phyloP scores from a whole-genome alignment of 805 yeast species.

The Barnettozyma sucrosica region DNA sequence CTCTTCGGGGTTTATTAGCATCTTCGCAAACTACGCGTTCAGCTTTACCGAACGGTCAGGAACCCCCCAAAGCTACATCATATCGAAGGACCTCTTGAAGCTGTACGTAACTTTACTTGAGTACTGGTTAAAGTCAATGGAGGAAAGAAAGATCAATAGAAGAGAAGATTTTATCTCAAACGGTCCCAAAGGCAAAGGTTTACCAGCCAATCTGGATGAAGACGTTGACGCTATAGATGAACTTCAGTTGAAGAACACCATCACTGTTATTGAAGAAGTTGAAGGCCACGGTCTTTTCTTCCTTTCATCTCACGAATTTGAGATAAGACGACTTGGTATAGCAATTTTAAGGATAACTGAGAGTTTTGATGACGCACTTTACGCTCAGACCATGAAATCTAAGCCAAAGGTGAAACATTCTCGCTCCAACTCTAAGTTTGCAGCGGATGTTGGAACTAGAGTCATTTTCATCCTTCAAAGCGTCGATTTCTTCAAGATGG shows the following conservation, averaged over 20 bases:
- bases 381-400: constrained; percentile 36
- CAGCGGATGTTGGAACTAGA: constrained; percentile 73
- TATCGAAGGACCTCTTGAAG: constrained; percentile 56
- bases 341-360: constrained; percentile 71
- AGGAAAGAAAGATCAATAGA: constrained; percentile 26
- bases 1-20: constrained; percentile 63
- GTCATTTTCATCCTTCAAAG: constrained; percentile 71
- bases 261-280: constrained; percentile 86
- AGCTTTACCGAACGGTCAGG: constrained; percentile 68
- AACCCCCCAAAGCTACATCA: constrained; percentile 51
- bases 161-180: constrained; percentile 13
- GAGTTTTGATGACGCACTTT: constrained; percentile 81
- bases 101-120: constrained; percentile 74
- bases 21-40: constrained; percentile 76
- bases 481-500: constrained; percentile 58
- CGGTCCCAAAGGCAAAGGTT: background rate
- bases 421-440: constrained; percentile 59
- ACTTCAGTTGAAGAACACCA: constrained; percentile 68
- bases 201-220: constrained; percentile 10
- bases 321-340: constrained; percentile 68
- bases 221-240: constrained; percentile 44
- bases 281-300: constrained; percentile 95
- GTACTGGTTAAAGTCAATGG: constrained; percentile 74
- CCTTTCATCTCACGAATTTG: constrained; percentile 79
- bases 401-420: constrained; percentile 32